A percentile compares a stretch with the other conserved stretches of the same genome.
Evolutionary conservation across 2,329 filamentous ascomycete genomes (phyloP).

Genomic region (Venturia pyrina): DNA sequence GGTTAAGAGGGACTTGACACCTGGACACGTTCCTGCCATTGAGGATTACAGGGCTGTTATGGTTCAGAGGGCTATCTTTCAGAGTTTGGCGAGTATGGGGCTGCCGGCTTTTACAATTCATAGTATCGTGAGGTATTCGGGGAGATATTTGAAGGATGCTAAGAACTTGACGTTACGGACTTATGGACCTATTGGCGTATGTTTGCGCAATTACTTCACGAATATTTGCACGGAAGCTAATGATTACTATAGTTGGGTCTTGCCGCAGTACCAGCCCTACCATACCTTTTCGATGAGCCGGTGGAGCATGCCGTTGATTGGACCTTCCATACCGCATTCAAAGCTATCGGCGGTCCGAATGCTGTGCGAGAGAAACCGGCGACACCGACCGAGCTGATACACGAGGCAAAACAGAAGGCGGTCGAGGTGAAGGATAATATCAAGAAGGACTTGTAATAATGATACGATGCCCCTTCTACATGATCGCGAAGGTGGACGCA

Average conservation of each 20-base stretch:
- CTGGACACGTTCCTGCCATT: conserved; percentile 53
- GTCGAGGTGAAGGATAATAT: conserved; percentile 1
- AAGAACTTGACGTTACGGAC: conserved; percentile 70
- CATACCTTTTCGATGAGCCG: conserved; percentile 78
- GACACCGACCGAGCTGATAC: neutral
- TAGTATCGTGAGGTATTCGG: conserved; percentile 82
- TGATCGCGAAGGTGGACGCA: too few relatives aligned
- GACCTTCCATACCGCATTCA: conserved; percentile 75
- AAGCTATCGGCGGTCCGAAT: conserved; percentile 57
- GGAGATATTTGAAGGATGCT: conserved; percentile 68
- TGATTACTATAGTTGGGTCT: conserved; percentile 42
- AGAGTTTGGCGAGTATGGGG: conserved; percentile 85
- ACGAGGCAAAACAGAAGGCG: neutral
- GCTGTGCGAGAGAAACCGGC: conserved; percentile 18
- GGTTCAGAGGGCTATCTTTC: conserved; percentile 83
- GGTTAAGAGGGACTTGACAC: conserved; percentile 14
- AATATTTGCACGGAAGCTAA: neutral
- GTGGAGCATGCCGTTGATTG: conserved; percentile 89
- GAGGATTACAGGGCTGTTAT: conserved; percentile 90
- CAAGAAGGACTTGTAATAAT: neutral
- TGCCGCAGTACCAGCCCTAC: conserved; percentile 66
- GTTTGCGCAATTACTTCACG: conserved; percentile 25
- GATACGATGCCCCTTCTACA: too few relatives aligned
- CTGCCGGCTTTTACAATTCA: conserved; percentile 91
- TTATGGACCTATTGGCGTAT: conserved; percentile 83